Percentiles rank a stretch among this genome's conserved stretches.
These are phyloP conservation scores for Teunomyces gatunensis DNA, from an alignment of 805 yeast species.

Conservation along the genomic window DNA sequence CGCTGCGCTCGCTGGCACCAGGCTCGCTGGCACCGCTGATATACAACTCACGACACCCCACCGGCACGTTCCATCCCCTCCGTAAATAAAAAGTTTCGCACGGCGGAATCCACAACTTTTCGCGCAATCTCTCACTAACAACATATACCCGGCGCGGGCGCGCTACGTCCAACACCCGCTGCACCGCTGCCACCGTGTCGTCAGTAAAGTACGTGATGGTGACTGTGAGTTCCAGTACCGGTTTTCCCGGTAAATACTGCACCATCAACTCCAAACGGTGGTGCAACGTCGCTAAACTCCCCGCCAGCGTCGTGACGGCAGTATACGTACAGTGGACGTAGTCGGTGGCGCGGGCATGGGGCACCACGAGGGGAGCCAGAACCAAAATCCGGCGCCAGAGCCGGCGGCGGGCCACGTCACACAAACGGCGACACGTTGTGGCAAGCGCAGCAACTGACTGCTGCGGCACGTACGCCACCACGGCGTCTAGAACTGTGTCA, in stretches of 20 bases:
- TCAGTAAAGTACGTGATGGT: neutral
- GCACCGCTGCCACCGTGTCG: neutral
- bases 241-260: no score
- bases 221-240: neutral
- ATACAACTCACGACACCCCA: no score
- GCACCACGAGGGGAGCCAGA: neutral
- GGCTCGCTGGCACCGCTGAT: no score
- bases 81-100: no score
- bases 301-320: neutral
- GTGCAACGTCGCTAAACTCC: neutral
- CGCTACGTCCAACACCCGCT: neutral
- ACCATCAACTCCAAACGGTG: neutral
- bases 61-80: no score
- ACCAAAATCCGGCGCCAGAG: neutral
- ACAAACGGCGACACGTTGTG: neutral
- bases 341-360: neutral
- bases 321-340: neutral
- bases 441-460: neutral
- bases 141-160: neutral
- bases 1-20: no score
- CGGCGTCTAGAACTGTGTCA: neutral
- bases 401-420: neutral
- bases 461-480: neutral
- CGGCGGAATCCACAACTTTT: no score
- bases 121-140: neutral